Conservation (phyloP, 75 land plant species). For the Picea sitchensis region DNA sequence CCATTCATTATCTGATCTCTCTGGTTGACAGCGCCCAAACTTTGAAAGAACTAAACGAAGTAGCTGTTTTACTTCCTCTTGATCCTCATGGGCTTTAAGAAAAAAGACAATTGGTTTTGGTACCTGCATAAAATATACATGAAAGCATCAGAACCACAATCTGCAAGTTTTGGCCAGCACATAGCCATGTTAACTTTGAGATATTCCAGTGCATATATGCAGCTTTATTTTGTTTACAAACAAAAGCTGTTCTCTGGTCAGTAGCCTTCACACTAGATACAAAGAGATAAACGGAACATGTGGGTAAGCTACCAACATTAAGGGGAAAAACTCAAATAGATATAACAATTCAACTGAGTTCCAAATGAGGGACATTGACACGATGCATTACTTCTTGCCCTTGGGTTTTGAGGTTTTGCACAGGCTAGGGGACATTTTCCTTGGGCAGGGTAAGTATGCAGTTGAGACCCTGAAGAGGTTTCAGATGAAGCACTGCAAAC, state of each 20-base stretch:
- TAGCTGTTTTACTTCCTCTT: conserved; percentile 70
- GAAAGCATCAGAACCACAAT: no score
- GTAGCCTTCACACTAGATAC: not conserved
- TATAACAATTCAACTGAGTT: not conserved
- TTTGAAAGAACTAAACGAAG: conserved; percentile 81
- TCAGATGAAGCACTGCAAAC: no score
- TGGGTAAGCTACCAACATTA: not conserved
- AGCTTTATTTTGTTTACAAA: not conserved
- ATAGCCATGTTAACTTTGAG: not conserved
- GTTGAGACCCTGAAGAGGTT: no score
- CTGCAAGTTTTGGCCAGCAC: not conserved
- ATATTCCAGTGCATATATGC: not conserved
- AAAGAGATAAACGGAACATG: not conserved
- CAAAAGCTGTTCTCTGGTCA: no score
- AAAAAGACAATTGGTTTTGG: conserved; percentile 76
- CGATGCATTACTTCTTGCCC: no score
- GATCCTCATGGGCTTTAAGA: conserved; percentile 50
- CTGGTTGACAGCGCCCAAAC: conserved; percentile 78
- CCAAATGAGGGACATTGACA: no score
- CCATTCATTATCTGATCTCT: conserved; percentile 89
- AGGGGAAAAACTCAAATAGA: not conserved
- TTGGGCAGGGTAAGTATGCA: no score
- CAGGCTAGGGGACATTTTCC: no score
- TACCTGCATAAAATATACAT: no score
- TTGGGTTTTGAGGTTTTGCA: no score